phyloP scores from a whole-genome alignment of 2,329 filamentous ascomycete species.

The Fusarium lateritium region DNA sequence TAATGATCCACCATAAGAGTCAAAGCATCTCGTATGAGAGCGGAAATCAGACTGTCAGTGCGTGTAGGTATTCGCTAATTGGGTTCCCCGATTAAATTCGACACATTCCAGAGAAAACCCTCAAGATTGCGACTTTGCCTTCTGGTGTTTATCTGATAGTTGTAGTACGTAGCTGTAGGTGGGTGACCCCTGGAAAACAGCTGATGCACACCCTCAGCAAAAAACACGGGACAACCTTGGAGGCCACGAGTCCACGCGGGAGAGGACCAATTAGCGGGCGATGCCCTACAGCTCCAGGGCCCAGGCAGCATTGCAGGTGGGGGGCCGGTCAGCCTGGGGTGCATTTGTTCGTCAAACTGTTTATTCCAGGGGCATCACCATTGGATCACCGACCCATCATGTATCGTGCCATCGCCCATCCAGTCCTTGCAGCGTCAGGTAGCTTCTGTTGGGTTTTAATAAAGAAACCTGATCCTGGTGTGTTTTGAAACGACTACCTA shows the following conservation, averaged over 20 bases:
- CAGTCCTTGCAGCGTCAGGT: no score
- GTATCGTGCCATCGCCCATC: no score
- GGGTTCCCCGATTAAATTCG: background rate
- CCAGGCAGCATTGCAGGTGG: constrained; percentile 7
- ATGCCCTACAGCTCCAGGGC: no score
- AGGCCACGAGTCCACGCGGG: background rate
- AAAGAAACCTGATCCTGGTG: constrained; percentile 20
- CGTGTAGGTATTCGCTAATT: background rate
- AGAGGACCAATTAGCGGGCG: background rate
- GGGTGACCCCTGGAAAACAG: background rate
- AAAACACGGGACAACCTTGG: background rate
- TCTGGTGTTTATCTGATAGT: background rate
- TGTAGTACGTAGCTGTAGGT: no score
- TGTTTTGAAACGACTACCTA: constrained; percentile 27
- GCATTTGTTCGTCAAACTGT: background rate
- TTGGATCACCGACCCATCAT: background rate
- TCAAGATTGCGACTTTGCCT: background rate
- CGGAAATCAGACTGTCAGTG: background rate
- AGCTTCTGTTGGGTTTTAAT: no score
- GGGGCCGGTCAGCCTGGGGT: background rate
- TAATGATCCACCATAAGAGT: no score
- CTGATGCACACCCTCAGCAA: background rate
- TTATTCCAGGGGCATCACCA: background rate
- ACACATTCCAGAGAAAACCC: background rate
- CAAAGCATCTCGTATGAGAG: no score